Percentiles rank a stretch among this genome's conserved stretches.
Conservation (phyloP, 2,329 filamentous ascomycete species). For the Exophiala sp. region DNA sequence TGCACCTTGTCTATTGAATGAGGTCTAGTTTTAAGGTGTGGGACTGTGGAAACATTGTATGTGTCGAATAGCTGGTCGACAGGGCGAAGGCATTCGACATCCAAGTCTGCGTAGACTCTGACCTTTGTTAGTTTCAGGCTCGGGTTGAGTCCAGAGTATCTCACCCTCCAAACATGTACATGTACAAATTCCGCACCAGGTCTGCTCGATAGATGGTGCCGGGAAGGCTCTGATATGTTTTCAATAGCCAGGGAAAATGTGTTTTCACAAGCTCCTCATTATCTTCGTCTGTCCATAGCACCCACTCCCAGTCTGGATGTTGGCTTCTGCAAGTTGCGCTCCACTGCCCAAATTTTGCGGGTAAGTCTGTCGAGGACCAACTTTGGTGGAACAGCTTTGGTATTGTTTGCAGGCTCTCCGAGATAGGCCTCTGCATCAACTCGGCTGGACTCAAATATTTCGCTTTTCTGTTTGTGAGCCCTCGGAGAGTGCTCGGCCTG, state of each 20-base stretch:
- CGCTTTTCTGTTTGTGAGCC: slow-evolving; percentile 6
- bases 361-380: slow-evolving; percentile 26
- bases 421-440: slow-evolving; percentile 20
- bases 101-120: slow-evolving; percentile 35
- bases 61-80: slow-evolving; percentile 28
- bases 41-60: slow-evolving; percentile 26
- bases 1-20: slow-evolving; percentile 12
- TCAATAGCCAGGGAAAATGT: slow-evolving; percentile 34
- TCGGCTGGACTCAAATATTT: slow-evolving; percentile 13
- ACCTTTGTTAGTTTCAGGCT: not conserved
- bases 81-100: slow-evolving; percentile 34
- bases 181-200: slow-evolving; percentile 35
- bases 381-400: slow-evolving; percentile 29
- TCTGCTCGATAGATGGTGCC: slow-evolving; percentile 36
- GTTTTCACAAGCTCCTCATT: slow-evolving; percentile 34
- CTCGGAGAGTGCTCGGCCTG: not conserved
- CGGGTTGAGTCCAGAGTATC: not conserved
- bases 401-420: slow-evolving; percentile 22
- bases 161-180: slow-evolving; percentile 37
- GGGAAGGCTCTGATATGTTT: slow-evolving; percentile 31
- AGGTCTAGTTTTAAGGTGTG: slow-evolving; percentile 14
- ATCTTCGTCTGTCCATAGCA: slow-evolving; percentile 39
- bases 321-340: slow-evolving; percentile 32
- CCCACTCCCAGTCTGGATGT: slow-evolving; percentile 37
- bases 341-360: slow-evolving; percentile 32